Evolutionary conservation across 2,329 filamentous ascomycete genomes (phyloP).

Genomic region (Graphilbum sp.): DNA sequence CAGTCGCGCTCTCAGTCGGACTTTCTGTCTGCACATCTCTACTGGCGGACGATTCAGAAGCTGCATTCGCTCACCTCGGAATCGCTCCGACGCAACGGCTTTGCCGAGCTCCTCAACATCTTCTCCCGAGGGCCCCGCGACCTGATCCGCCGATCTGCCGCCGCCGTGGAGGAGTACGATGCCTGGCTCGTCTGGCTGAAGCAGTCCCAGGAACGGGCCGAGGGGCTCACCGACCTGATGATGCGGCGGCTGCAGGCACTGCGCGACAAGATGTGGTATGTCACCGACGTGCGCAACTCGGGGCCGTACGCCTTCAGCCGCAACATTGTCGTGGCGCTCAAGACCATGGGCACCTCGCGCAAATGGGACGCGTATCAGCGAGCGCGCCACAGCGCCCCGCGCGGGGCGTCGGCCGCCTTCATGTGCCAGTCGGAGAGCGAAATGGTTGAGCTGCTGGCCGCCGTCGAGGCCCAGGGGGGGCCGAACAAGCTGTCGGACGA

Average conservation of each 20-base stretch:
- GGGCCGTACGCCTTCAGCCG: slow-evolving; percentile 74
- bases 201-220: slow-evolving; percentile 64
- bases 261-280: slow-evolving; percentile 97
- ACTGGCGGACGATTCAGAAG: slow-evolving; percentile 68
- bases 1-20: slow-evolving; percentile 67
- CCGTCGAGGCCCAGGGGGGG: slow-evolving; percentile 67
- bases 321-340: slow-evolving; percentile 72
- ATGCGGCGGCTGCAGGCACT: slow-evolving; percentile 58
- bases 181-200: slow-evolving; percentile 74
- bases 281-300: slow-evolving; percentile 83
- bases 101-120: slow-evolving; percentile 55
- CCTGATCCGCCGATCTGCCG: slow-evolving; percentile 50
- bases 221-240: slow-evolving; percentile 57
- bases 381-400: slow-evolving; percentile 28
- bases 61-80: slow-evolving; percentile 46
- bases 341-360: slow-evolving; percentile 62
- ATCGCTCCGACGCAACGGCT: slow-evolving; percentile 49
- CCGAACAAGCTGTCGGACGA: slow-evolving; percentile 95
- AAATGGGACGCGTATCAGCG: slow-evolving; percentile 28
- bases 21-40: slow-evolving; percentile 69
- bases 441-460: slow-evolving; percentile 74
- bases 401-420: slow-evolving; percentile 39
- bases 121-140: slow-evolving; percentile 57
- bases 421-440: slow-evolving; percentile 71
- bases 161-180: slow-evolving; percentile 62